Evolutionary conservation across 352 stramenopile genomes (phyloP), one percentile per base, ranked within the genome.

Genomic region (Pythium dissimile): DNA sequence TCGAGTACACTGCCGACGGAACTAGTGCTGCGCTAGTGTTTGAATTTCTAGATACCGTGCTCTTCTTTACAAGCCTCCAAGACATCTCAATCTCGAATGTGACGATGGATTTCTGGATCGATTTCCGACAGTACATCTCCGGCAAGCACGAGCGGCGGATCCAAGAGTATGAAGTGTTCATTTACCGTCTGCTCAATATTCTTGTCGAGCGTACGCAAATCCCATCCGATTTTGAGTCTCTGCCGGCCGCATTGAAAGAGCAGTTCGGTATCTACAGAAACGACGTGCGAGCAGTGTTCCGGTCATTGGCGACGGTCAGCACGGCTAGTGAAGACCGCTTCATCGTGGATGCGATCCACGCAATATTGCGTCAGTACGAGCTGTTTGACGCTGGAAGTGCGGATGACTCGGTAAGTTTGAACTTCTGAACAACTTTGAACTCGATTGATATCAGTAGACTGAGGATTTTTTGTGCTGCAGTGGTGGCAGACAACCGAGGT

Each of bases 101-200:
- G 55, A 92, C 78, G 18, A 92, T 89, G 79, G 73, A 83, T 10
- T 92, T 92, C 27, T 92, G 83, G 83, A 86, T 92, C 59, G 73
- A 86, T 32, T 91, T 92, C 31, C 73, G 81, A 24, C 44, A 60
- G 9, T 92, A 92, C 51, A 64, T 92, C 28, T 89, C 77, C 9
- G 83, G 83, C 34, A 92, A 92, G 54, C 64, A 92, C 52, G 80
- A 92, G 34, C 42, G 73, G n/a, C 77, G 77, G 21, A 88, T 89
- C 64, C 49, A 62, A 31, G 73, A 75, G 11, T 91, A 89, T 52
- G 80, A 90, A 47, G 62, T 71, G 3, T 92, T 92, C 52, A 79
- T 91, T 34, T 85, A 75, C 10, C 78, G 80, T 7, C 57, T 92
- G 42, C 52, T 90, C n/a, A 62, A 63, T 44, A 86, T 90, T 47